Evolutionary conservation across 2,329 filamentous ascomycete species (phyloP).

Genomic region (Hypoxylon sp.): DNA sequence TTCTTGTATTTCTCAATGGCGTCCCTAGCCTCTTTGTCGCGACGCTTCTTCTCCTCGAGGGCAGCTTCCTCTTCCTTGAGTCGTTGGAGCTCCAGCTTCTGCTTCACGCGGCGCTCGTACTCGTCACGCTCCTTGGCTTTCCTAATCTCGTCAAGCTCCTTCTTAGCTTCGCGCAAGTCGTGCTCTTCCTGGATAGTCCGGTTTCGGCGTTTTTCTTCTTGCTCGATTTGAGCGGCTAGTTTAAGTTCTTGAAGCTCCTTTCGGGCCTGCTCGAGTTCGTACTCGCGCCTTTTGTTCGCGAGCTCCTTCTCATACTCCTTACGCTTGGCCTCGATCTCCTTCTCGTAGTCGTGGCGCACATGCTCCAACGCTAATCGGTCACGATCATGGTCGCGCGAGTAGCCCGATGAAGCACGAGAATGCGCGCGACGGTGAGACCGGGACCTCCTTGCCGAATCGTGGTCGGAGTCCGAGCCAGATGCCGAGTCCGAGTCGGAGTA

Average conservation of each 20-base stretch:
- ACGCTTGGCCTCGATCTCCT: constrained; percentile 48
- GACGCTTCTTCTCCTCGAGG: constrained; percentile 61
- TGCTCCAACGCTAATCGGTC: constrained; percentile 52
- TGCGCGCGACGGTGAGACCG: constrained; percentile 49
- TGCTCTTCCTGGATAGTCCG: constrained; percentile 60
- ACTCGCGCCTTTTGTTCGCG: constrained; percentile 59
- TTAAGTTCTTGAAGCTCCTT: constrained; percentile 61
- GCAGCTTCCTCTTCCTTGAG: constrained; percentile 63
- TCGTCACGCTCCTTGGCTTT: constrained; percentile 63
- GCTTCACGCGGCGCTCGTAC: constrained; percentile 66
- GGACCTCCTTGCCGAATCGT: constrained; percentile 47
- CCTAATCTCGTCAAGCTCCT: constrained; percentile 55
- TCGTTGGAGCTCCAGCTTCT: constrained; percentile 65
- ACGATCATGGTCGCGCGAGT: constrained; percentile 54
- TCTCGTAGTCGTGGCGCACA: constrained; percentile 54
- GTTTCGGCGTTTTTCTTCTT: constrained; percentile 60
- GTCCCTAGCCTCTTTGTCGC: constrained; percentile 64
- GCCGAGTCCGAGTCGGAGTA: constrained; percentile 54
- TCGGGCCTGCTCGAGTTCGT: constrained; percentile 53
- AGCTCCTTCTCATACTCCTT: constrained; percentile 58
- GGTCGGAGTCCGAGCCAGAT: constrained; percentile 61
- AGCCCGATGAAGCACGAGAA: constrained; percentile 56
- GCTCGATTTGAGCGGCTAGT: constrained; percentile 57
- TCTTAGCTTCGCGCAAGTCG: constrained; percentile 54
- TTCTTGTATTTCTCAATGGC: constrained; percentile 68